Evolutionary conservation across 257 asterid species (phyloP).

Genomic region (Capsicum chinense): DNA sequence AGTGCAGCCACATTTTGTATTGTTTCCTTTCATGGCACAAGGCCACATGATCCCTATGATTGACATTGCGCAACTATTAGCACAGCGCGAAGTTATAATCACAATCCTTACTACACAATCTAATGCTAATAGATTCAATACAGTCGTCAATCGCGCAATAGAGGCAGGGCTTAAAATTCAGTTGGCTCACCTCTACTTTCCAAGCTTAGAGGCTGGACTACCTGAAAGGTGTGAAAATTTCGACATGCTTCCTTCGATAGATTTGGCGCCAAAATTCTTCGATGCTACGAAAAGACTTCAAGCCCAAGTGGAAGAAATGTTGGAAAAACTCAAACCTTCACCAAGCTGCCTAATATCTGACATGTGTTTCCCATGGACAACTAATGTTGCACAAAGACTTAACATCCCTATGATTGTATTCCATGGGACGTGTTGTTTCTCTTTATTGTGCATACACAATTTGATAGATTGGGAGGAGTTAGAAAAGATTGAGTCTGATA

Average conservation of each 20-base stretch:
- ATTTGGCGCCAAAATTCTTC: slow-evolving; percentile 29
- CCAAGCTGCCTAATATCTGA: slow-evolving; percentile 39
- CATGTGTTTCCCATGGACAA: slow-evolving; percentile 42
- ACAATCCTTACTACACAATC: slow-evolving; percentile 34
- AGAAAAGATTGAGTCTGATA: background rate
- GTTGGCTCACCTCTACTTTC: slow-evolving; percentile 28
- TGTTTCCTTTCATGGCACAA: slow-evolving; percentile 40
- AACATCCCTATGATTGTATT: slow-evolving; percentile 34
- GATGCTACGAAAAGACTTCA: slow-evolving; percentile 26
- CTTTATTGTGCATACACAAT: slow-evolving; percentile 34
- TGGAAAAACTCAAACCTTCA: slow-evolving; percentile 28
- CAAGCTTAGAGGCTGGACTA: slow-evolving; percentile 36
- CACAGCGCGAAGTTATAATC: slow-evolving; percentile 16
- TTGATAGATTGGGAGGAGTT: background rate
- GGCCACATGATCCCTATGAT: slow-evolving; percentile 40
- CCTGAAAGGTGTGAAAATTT: slow-evolving; percentile 38
- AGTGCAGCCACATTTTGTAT: slow-evolving; percentile 33
- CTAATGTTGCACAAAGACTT: slow-evolving; percentile 26
- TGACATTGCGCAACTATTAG: slow-evolving; percentile 31
- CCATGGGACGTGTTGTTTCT: slow-evolving; percentile 35
- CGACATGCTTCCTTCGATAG: slow-evolving; percentile 36
- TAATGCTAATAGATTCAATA: slow-evolving; percentile 32
- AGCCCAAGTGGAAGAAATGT: slow-evolving; percentile 28
- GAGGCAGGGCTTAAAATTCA: slow-evolving; percentile 34
- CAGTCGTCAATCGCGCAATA: slow-evolving; percentile 18